These are phyloP conservation scores for Choanephora cucurbitarum DNA, from an alignment of 371 early-diverging fungal species.

Conservation along the genomic window DNA sequence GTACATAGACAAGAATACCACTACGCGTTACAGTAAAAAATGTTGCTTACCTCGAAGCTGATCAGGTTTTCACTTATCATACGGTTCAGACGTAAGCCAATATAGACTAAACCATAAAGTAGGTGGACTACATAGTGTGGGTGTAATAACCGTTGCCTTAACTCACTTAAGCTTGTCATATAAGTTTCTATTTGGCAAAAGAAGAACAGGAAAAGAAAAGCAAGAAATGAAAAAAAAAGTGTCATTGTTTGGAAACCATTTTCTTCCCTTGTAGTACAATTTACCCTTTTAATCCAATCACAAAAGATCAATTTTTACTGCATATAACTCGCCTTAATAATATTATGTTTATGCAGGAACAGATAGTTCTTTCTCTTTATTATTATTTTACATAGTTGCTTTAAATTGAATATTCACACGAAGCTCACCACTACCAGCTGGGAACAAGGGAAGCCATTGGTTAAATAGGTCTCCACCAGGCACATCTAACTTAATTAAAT, in stretches of 20 bases:
- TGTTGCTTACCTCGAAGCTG: conserved; percentile 23
- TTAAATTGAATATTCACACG: conserved; percentile 23
- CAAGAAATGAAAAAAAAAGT: conserved; percentile 1
- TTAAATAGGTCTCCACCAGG: conserved; percentile 23
- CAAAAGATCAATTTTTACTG: too few relatives aligned
- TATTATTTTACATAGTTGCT: conserved; percentile 12
- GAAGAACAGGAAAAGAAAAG: too few relatives aligned
- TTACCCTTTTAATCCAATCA: too few relatives aligned
- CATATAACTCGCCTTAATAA: too few relatives aligned
- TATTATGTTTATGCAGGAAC: too few relatives aligned
- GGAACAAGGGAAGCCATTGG: conserved; percentile 44
- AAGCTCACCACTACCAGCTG: conserved; percentile 47
- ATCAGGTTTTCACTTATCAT: conserved; percentile 8
- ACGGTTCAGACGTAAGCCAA: conserved; percentile 18
- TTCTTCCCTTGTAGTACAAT: too few relatives aligned
- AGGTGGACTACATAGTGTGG: conserved; percentile 56
- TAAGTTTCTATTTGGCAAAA: background rate
- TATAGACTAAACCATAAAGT: conserved; percentile 32
- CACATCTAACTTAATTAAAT: conserved; percentile 42
- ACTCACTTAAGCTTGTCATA: conserved; percentile 43
- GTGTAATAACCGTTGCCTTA: conserved; percentile 50
- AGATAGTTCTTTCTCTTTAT: too few relatives aligned
- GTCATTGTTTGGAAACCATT: background rate
- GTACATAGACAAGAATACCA: too few relatives aligned
- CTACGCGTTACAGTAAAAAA: conserved; percentile 2